Base-by-base conservation (phyloP, 2,329 filamentous ascomycete genomes). In the Aureobasidium sp. region DNA sequence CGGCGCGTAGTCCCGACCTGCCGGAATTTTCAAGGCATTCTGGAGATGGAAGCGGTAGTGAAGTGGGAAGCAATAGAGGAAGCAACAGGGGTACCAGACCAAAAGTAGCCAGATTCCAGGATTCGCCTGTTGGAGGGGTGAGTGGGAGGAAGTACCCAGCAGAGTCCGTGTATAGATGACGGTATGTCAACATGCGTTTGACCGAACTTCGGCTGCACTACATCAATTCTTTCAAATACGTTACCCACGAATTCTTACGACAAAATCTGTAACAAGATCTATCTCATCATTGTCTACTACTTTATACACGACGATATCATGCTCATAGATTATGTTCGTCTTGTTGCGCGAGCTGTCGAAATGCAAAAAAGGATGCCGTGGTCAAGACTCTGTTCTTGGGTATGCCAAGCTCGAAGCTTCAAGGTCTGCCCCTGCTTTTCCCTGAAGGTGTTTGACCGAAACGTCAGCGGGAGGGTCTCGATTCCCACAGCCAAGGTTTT, bases 31-130 rank as follows among this genome's bases (percentile, higher is more conserved):
- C 48, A 16, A 54, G 41, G 16, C 48, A 60, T 5, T 27, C 47
- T 27, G 57, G 16, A n/a, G 57, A 60, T 5, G 47, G 57, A 2
- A 60, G 57, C n/a, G 57, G 57, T 5, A 60, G 57, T 21, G 57
- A 60, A 16, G 37, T 52, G 3, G 57, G 57, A 9, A 59, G 55
- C 11, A 37, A 39, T 8, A 45, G 55, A 15, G 55, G 55, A 15
- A 16, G 36, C 16, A 30, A 5, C n/a, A 42, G 57, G n/a, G 27
- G 45, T 25, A 47, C 36, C 8, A 27, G 57, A 10, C 37, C 57
- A 13, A 60, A 30, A 21, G 47, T 52, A 1, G 37, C 47, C 7
- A 48, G 55, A 34, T 59, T 59, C 7, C 34, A 37, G 27, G 44
- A 59, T 6, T 11, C 32, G 8, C 42, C 55, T n/a, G 55, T 30